phyloP scores from a whole-genome alignment of 2,329 filamentous ascomycete genomes.

The Colletotrichum truncatum region DNA sequence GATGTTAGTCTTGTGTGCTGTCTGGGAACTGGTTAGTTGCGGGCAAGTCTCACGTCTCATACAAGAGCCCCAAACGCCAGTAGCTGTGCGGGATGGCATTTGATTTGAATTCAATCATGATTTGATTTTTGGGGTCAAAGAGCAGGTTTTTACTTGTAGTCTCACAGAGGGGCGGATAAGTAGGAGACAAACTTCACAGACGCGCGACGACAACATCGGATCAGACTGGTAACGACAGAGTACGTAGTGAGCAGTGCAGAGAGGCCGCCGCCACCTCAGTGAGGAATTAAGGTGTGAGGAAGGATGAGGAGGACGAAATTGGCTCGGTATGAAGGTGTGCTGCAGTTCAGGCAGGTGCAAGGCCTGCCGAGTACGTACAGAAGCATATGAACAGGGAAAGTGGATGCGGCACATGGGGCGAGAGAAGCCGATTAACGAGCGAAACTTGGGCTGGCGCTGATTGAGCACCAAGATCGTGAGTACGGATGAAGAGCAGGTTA shows the following conservation, averaged over 20 bases:
- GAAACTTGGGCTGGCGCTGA: too few relatives aligned
- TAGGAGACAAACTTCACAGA: conserved; percentile 21
- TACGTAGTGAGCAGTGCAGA: not conserved
- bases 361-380: not conserved
- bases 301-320: not conserved
- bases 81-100: conserved; percentile 21
- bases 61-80: conserved; percentile 26
- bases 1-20: conserved; percentile 8
- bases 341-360: not conserved
- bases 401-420: not conserved
- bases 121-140: conserved; percentile 4
- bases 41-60: conserved; percentile 27
- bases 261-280: not conserved
- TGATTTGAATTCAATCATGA: conserved; percentile 1
- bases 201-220: not conserved
- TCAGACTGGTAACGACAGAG: not conserved
- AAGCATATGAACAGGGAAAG: not conserved
- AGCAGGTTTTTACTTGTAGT: not conserved
- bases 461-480: too few relatives aligned
- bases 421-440: too few relatives aligned
- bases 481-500: too few relatives aligned
- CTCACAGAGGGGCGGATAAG: not conserved
- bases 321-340: not conserved
- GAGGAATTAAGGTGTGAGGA: not conserved
- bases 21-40: conserved; percentile 17